phyloP scores from a whole-genome alignment of 2,329 filamentous ascomycete species.

The Didymosphaeria variabile region DNA sequence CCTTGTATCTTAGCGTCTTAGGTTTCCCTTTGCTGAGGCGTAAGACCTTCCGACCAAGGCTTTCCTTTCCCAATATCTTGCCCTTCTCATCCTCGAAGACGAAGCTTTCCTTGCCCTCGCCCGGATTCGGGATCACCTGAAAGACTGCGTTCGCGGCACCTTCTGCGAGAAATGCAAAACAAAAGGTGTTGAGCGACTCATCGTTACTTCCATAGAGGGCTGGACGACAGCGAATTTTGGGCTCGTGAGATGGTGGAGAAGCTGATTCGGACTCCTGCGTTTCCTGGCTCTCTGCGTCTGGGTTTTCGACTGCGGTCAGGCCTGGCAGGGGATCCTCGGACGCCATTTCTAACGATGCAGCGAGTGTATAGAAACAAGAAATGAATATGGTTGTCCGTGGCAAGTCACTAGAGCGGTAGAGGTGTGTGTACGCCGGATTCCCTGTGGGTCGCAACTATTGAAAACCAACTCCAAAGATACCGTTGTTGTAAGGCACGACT shows the following conservation, averaged over 20 bases:
- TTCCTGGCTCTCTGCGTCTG: neutral
- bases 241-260: neutral
- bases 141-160: constrained; percentile 48
- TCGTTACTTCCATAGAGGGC: neutral
- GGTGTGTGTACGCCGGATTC: neutral
- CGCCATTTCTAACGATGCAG: neutral
- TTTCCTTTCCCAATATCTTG: constrained; percentile 17
- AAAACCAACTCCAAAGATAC: neutral
- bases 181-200: neutral
- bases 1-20: constrained; percentile 35
- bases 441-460: neutral
- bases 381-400: neutral
- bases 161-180: constrained; percentile 41
- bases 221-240: constrained; percentile 7
- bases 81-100: constrained; percentile 28
- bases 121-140: constrained; percentile 28
- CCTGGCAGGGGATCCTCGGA: neutral
- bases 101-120: constrained; percentile 15
- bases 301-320: neutral
- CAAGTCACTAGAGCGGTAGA: neutral
- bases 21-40: constrained; percentile 41
- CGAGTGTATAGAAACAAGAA: neutral
- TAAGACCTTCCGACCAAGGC: constrained; percentile 34
- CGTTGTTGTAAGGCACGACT: neutral
- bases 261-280: neutral